Evolutionary conservation across 2,329 filamentous ascomycete species (phyloP), one percentile per base, ranked within the genome.

Genomic region (Huntiella moniliformis): DNA sequence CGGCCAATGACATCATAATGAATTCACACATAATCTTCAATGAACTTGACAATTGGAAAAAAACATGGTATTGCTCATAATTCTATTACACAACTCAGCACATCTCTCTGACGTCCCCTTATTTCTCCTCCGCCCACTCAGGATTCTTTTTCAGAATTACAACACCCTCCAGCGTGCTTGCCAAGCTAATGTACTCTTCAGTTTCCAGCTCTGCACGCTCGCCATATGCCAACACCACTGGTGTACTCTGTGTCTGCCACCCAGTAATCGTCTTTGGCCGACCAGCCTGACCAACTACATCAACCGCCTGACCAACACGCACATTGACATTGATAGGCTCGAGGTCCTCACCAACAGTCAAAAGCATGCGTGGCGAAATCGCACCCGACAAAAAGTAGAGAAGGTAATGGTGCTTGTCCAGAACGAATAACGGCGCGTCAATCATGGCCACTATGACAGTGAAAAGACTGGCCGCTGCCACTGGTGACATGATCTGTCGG

Each of bases 201-300:
- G 98, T 91, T 63, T 98, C 91, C 43, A 98, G 68, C 68, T 98
- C 91, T 7, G 91, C 91, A 56, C 92, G 74, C 68, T 98, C 91
- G 28, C 92, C 91, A 58, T 94, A 81, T n/a, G 84, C 80, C 55
- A 98, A 67, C 49, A 98, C 68, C 40, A 98, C 91, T 1, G 91
- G 91, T n/a, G 91, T 98, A 67, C 84, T 95, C 69, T 98, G 91
- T 53, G 91, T 98, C 65, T 98, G 91, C 91, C 91, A 98, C 45
- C 91, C 91, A 7, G 91, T 98, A 56, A 98, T 98, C 2, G 91
- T 98, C 79, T 98, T 96, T 54, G 91, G 91, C 52, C 88, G 76
- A 60, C 91, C 91, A 10, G 92, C 91, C 63, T 96, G 91, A 44
- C 91, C 92, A 36, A 98, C 91, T 37, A 98, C 87, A 60, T 98